These are phyloP conservation scores for Pseudogymnoascus sp. DNA, from an alignment of 2,329 filamentous ascomycete species.

Conservation along the genomic window DNA sequence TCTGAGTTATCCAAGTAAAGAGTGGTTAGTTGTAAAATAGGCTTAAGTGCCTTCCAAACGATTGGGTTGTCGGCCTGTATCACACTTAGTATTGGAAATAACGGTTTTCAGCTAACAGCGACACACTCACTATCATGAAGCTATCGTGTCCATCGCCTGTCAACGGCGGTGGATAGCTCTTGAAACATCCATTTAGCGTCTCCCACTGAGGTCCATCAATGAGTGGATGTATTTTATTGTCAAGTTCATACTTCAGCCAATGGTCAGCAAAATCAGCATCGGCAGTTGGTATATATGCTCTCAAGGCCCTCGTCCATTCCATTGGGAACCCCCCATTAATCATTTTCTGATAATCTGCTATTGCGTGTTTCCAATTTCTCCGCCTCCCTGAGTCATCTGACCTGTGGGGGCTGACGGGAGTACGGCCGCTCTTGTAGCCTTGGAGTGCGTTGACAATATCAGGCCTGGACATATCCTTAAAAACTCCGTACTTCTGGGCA, in stretches of 20 bases:
- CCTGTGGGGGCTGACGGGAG: neutral
- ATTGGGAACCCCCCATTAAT: neutral
- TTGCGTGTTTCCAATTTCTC: neutral
- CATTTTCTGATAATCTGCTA: too few relatives aligned
- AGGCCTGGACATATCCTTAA: neutral
- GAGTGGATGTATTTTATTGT: neutral
- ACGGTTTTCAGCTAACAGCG: neutral
- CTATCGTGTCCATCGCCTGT: neutral
- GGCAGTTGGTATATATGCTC: neutral
- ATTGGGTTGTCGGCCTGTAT: neutral
- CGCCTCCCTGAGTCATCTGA: neutral
- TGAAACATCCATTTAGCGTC: neutral
- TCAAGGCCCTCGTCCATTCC: neutral
- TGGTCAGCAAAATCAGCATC: neutral
- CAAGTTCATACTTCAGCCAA: neutral
- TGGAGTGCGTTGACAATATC: neutral
- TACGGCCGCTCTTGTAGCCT: slow-evolving; percentile 3
- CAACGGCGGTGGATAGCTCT: neutral
- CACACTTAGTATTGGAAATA: neutral
- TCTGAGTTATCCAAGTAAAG: neutral
- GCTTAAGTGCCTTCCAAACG: neutral
- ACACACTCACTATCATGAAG: neutral
- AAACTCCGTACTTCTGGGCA: neutral
- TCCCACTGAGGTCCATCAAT: neutral
- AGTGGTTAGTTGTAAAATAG: neutral